phyloP scores from a whole-genome alignment of 2,329 filamentous ascomycete species.

The Ceratocystis diversiconidia region DNA sequence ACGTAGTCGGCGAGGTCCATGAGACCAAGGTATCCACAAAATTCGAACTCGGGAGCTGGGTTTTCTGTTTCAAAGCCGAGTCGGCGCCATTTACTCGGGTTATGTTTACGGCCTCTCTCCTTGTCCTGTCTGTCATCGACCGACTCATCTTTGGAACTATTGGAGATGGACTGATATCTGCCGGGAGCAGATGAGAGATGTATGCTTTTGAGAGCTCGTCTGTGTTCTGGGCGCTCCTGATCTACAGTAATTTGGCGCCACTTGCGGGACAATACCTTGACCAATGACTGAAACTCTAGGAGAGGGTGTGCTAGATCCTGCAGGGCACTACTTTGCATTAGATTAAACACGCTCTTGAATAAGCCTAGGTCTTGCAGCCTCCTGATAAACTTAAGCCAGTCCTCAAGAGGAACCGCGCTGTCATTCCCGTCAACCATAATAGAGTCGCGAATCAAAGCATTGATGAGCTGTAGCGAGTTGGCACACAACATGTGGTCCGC shows the following conservation, averaged over 20 bases:
- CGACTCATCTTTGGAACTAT: conserved; percentile 28
- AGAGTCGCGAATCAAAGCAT: conserved; percentile 84
- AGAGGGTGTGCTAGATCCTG: conserved; percentile 83
- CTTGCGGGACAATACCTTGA: conserved; percentile 71
- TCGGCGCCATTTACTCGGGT: conserved; percentile 83
- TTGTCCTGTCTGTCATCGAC: conserved; percentile 23
- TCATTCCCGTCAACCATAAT: conserved; percentile 51
- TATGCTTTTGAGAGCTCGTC: conserved; percentile 70
- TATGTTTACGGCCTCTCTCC: conserved; percentile 57
- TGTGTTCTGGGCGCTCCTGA: conserved; percentile 73
- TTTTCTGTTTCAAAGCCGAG: conserved; percentile 85
- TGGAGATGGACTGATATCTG: conserved; percentile 28
- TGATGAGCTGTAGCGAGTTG: conserved; percentile 88
- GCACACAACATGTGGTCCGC: conserved; percentile 92
- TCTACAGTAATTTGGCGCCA: conserved; percentile 82
- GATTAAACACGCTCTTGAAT: conserved; percentile 76
- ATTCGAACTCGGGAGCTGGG: conserved; percentile 71
- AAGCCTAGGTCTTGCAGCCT: conserved; percentile 81
- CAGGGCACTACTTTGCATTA: conserved; percentile 88
- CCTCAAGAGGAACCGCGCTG: conserved; percentile 36
- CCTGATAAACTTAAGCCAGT: conserved; percentile 95
- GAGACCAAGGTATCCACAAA: conserved; percentile 80
- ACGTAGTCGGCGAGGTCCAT: conserved; percentile 97
- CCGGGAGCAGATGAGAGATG: conserved; percentile 71
- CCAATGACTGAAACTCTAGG: conserved; percentile 83